Conservation (phyloP, 768 basidiomycete genomes). For the Filobasidium floriforme region DNA sequence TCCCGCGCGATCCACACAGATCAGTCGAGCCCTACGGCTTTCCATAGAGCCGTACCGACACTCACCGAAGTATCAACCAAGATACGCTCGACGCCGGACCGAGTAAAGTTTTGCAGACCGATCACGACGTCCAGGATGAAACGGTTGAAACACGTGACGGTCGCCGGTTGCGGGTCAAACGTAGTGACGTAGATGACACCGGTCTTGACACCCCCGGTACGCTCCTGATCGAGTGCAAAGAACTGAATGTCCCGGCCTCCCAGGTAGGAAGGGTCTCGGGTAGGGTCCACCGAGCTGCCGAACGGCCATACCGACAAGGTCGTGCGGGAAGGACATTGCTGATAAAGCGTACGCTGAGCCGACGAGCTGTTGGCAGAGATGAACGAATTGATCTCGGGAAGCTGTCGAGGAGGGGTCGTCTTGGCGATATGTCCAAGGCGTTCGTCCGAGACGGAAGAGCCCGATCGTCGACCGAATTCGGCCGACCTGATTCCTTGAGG, state of each 20-base stretch:
- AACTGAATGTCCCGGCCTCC: slow-evolving; percentile 29
- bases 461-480: background rate
- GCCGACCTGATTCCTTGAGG: background rate
- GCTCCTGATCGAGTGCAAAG: slow-evolving; percentile 20
- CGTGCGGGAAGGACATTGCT: background rate
- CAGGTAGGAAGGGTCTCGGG: slow-evolving; percentile 18
- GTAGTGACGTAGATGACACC: slow-evolving; percentile 27
- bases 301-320: background rate
- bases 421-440: background rate
- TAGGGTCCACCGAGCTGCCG: slow-evolving; percentile 1
- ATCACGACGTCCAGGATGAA: slow-evolving; percentile 22
- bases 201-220: background rate
- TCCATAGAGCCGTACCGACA: background rate
- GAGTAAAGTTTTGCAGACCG: slow-evolving; percentile 25
- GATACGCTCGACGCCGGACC: slow-evolving; percentile 22
- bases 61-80: slow-evolving; percentile 24
- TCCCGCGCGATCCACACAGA: too few species aligned
- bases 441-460: background rate
- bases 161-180: slow-evolving; percentile 17
- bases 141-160: slow-evolving; percentile 14
- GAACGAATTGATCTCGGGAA: background rate
- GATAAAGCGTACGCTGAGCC: background rate
- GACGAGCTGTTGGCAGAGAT: slow-evolving; percentile 3
- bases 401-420: background rate
- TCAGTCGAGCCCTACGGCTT: background rate